Evolutionary conservation across 2,329 filamentous ascomycete genomes (phyloP), one percentile per base, ranked within the genome.

Genomic region (Colletotrichum tabaci): DNA sequence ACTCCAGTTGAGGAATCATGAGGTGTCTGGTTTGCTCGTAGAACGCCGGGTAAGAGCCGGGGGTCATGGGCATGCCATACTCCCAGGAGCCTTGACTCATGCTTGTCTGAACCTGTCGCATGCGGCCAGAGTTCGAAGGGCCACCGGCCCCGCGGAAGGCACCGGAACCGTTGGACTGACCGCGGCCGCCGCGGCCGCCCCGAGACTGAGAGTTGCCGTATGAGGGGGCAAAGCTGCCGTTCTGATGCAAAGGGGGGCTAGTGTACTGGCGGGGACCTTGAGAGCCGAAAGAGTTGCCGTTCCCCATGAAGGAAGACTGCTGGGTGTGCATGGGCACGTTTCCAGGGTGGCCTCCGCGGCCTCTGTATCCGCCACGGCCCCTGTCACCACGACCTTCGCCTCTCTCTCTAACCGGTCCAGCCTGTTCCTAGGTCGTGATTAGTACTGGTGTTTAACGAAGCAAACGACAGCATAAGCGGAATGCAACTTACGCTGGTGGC

Each of bases 1-100:
- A 99, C 78, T 98, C 94, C 47, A 95, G 88, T 78, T 88, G 84
- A 74, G 79, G 80, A 66, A 83, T 86, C 60, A 90, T 79, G 44
- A 72, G 42, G 10, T 67, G 44, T 49, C 61, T 52, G 15, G 60
- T 50, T 18, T 66, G 66, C 21, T 70, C 70, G 30, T 72, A 72
- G 40, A 68, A 72, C 12, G 40, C 58, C 6, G 58, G 26, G 50
- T 63, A 69, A 40, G 50, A 40, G 4, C 63, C 46, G 15, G 61
- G 53, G 15, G 58, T 55, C 42, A 66, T 38, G 21, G 80, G 77
- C 73, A 84, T 79, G 4, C 80, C 73, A 70, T 83, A 87, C 40
- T 86, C 84, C 61, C 81, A 83, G 21, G 80, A 67, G 40, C 76
- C 68, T 46, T 72, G 69, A 65, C 23, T 56, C 30, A 79, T 81